Evolutionary conservation across 1,284 basidiomycete genomes (phyloP).

Genomic region (Marasmius fiardii): DNA sequence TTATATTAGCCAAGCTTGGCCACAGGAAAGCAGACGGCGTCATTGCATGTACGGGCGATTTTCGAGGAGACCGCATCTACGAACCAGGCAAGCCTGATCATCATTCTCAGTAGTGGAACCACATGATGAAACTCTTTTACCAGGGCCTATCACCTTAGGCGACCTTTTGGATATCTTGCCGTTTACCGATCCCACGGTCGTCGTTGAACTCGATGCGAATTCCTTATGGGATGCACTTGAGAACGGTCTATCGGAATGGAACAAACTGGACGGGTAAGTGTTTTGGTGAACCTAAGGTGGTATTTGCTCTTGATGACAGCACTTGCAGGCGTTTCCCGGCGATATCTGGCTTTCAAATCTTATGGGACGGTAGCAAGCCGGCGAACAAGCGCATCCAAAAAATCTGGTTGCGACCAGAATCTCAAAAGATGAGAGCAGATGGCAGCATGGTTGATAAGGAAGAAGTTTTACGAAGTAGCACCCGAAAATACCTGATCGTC

Average conservation of each 20-base stretch:
- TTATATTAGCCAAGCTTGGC: constrained; percentile 8
- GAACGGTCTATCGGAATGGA: constrained; percentile 45
- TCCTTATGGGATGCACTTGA: constrained; percentile 65
- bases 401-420: constrained; percentile 39
- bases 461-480: constrained; percentile 7
- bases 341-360: constrained; percentile 56
- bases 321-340: constrained; percentile 58
- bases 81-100: constrained; percentile 38
- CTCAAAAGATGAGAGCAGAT: constrained; percentile 10
- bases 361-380: constrained; percentile 39
- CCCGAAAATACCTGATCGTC: constrained; percentile 18
- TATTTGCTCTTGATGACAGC: constrained; percentile 30
- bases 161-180: constrained; percentile 65
- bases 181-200: constrained; percentile 65
- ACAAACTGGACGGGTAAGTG: background rate
- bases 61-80: constrained; percentile 62
- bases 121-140: background rate
- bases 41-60: constrained; percentile 56
- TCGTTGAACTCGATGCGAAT: constrained; percentile 60
- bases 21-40: constrained; percentile 9
- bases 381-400: constrained; percentile 45
- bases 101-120: background rate
- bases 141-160: constrained; percentile 53
- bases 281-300: background rate
- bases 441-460: constrained; percentile 17